Evolutionary conservation across 2,329 filamentous ascomycete species (phyloP), one percentile per base, ranked within the genome.

Genomic region (Ophiostoma ips): DNA sequence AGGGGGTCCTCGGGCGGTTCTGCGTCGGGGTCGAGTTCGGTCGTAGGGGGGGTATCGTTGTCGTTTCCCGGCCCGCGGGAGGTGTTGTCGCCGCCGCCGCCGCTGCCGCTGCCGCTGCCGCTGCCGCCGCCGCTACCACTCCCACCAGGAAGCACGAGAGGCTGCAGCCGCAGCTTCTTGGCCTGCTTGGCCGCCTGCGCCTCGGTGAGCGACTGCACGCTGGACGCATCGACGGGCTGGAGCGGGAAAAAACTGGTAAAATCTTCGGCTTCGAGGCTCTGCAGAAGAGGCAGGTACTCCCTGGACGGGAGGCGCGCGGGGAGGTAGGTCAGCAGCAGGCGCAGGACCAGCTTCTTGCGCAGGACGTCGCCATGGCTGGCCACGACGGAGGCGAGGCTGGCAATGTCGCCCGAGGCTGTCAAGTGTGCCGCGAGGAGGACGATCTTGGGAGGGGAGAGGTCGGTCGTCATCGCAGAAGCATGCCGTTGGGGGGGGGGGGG

Each of bases 251-350:
- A 51, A n/a, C 2, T 28, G 5, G 50, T 30, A 21, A 47, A 61
- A 18, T 71, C 63, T 48, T 68, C 69, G 5, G 67, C 66, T 37
- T 68, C 70, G 53, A 88, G 66, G 48, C 78, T 72, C 57, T 74
- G 64, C 16, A 88, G 60, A 48, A 86, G 75, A 13, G 68, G 67
- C 16, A 77, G 68, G 60, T 89, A 89, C 43, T 69, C 62, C n/a
- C 65, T 65, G 5, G 86, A 79, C 5, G 75, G 75, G 5, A 79
- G 61, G 40, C 75, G 81, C 63, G 90, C 85, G 24, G 87, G 87
- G 1, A 94, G 71, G 60, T 83, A 86, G 18, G 82, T 86, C 43
- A 94, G 72, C 19, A 94, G 66, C 49, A 92, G 79, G 41, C 83
- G 79, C 52, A 92, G 70, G 21, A 86, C 62, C 13, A 87, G 67